Evolutionary conservation across 2,329 filamentous ascomycete species (phyloP), one percentile per base, ranked within the genome.

Genomic region (Dactylella cylindrospora): DNA sequence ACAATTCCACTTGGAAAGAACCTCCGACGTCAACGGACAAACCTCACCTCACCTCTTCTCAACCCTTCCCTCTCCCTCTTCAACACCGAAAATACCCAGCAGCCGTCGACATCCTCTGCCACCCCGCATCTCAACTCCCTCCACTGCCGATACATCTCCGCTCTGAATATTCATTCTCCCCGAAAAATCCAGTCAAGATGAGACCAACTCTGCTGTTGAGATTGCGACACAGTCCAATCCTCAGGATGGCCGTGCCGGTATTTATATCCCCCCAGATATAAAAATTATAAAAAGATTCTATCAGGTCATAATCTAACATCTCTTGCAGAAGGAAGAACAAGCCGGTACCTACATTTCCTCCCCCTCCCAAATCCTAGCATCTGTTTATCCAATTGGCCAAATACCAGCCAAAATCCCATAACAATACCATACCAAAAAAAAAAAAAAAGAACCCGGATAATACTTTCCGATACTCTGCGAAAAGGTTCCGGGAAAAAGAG

Each of bases 321-420:
- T 40, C 20, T 5, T 52, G 17, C 41, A 69, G 67, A 69, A 69
- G 50, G 59, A 68, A 35, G 67, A 69, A 49, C 67, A 68, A 61
- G 66, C 64, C 53, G 66, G 67, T 69, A 69, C 22, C 43, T 36
- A 31, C 25, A 31, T 38, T 28, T 59, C 41, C n/a, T 29, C 47
- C 25, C 31, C 10, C n/a, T 19, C 46, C 36, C 47, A 50, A 38
- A 19, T 39, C 10, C 15, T 26, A 20, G 32, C 19, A 31, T 29
- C 29, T 19, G n/a, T 13, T 41, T n/a, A 35, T 3, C 10, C 29
- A 44, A 45, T 43, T 51, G 23, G 28, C 54, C n/a, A 46, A 51
- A 12, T 45, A 5, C 22, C 10, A 26, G 25, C 25, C 22, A 43
- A 41, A 53, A 25, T 36, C 19, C 26, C 8, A 10, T 20, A 41